Evolutionary conservation across 2,329 filamentous ascomycete genomes (phyloP), one percentile per base, ranked within the genome.

Genomic region (Cadophora sp.): DNA sequence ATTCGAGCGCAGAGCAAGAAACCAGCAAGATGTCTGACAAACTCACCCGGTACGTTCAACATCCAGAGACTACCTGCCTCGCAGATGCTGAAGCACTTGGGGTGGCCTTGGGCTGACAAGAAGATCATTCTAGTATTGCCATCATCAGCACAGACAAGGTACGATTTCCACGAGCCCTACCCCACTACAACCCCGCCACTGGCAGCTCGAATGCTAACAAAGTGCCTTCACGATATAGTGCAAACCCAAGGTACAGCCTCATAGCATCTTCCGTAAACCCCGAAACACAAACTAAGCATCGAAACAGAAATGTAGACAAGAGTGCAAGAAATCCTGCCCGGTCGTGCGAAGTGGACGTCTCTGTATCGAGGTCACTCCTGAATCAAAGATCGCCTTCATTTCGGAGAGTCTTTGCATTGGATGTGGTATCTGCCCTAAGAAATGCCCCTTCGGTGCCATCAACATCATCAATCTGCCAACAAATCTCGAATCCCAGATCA

Each of bases 391-490:
- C 76, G 96, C 96, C 80, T 99, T 97, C 86, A 97, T 99, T 78
- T 98, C 95, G 73, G 96, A 99, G 82, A 89, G 89, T 72, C 89
- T 97, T 71, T 97, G 95, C 81, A 97, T 98, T 77, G 96, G 96
- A 82, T 99, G 97, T 79, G 97, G 96, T 90, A 99, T 99, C 84
- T 99, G 97, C 82, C 94, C 95, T 55, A 99, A 99, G 86, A 98
- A 98, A 82, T 99, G 96, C 81, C 96, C 96, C 19, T 99, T 99
- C 82, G 92, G 94, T 79, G 96, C 96, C 77, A 99, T 99, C 83
- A 97, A 95, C 81, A 99, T 99, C 82, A 99, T 99, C 93, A 99
- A 99, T 85, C 85, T 99, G 86, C 96, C 97, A 76, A 99, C 96
- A 80, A 99, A 99, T 83, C 91, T 99, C 81, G 96, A 99, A 82